Evolutionary conservation across 169 alveolate species (phyloP).

Genomic region (Cryptosporidium muris): DNA sequence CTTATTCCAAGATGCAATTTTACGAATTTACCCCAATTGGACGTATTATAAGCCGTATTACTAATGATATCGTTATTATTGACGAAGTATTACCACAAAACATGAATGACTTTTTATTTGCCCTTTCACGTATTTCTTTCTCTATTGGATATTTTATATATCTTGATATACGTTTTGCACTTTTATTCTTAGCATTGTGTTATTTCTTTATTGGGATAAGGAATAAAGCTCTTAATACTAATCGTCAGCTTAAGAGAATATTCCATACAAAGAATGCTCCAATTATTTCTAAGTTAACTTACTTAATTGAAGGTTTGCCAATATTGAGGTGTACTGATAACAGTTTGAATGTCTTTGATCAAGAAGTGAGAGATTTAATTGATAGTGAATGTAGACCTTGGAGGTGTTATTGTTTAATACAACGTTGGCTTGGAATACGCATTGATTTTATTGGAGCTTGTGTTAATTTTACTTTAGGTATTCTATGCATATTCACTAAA

Average conservation of each 20-base stretch:
- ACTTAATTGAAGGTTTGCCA: conserved; percentile 41
- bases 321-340: conserved; percentile 37
- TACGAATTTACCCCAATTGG: conserved; percentile 73
- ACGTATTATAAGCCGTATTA: conserved; percentile 68
- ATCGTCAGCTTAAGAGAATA: conserved; percentile 49
- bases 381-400: conserved; percentile 67
- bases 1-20: conserved; percentile 36
- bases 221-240: conserved; percentile 26
- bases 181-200: conserved; percentile 10
- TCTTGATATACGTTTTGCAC: conserved; percentile 31
- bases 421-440: conserved; percentile 67
- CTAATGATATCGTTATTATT: conserved; percentile 66
- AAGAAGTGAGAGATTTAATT: conserved; percentile 8
- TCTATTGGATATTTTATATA: conserved; percentile 58
- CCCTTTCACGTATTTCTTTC: conserved; percentile 27
- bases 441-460: conserved; percentile 59
- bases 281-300: conserved; percentile 26
- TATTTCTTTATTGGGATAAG: conserved; percentile 25
- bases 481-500: conserved; percentile 39
- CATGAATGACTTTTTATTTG: conserved; percentile 25
- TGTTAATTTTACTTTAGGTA: conserved; percentile 45
- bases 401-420: conserved; percentile 63
- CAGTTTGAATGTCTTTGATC: conserved; percentile 3
- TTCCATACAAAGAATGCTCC: conserved; percentile 59
- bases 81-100: conserved; percentile 71